These are phyloP conservation scores for Arthrobotrys megalospora DNA, from an alignment of 2,329 filamentous ascomycete species.

Conservation along the genomic window DNA sequence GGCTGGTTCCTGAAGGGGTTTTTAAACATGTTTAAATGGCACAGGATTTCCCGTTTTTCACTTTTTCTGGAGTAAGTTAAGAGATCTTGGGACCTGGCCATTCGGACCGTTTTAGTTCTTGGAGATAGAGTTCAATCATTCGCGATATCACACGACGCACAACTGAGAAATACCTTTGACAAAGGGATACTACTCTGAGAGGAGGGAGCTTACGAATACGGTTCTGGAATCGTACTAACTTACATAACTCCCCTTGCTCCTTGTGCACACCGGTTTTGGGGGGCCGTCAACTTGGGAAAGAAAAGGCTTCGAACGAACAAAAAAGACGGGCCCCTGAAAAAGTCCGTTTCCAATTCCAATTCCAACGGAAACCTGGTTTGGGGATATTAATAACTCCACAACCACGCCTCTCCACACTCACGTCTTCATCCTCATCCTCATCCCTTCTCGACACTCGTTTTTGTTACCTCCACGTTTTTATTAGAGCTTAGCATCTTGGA, in stretches of 20 bases:
- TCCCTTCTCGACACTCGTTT: conserved; percentile 2
- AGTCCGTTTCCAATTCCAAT: conserved; percentile 10
- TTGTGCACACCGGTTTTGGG: too few species aligned
- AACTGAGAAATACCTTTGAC: too few species aligned
- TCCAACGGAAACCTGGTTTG: conserved; percentile 7
- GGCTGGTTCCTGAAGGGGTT: conserved; percentile 4
- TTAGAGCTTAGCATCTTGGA: neutral
- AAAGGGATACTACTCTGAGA: too few species aligned
- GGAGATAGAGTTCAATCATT: too few species aligned
- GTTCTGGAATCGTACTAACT: too few species aligned
- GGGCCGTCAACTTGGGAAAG: neutral
- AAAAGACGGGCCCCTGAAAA: conserved; percentile 7
- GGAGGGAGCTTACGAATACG: too few species aligned
- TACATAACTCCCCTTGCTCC: too few species aligned
- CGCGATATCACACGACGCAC: too few species aligned
- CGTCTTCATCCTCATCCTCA: neutral
- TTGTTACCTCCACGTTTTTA: neutral
- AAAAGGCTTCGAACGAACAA: too few species aligned
- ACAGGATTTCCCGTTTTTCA: neutral
- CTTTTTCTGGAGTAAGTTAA: too few species aligned
- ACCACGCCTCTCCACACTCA: neutral
- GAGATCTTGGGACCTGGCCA: too few species aligned
- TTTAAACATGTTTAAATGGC: neutral
- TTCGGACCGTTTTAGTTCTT: too few species aligned
- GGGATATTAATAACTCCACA: conserved; percentile 20